Conservation (phyloP, 768 basidiomycete species). For the Mycena latifolia region DNA sequence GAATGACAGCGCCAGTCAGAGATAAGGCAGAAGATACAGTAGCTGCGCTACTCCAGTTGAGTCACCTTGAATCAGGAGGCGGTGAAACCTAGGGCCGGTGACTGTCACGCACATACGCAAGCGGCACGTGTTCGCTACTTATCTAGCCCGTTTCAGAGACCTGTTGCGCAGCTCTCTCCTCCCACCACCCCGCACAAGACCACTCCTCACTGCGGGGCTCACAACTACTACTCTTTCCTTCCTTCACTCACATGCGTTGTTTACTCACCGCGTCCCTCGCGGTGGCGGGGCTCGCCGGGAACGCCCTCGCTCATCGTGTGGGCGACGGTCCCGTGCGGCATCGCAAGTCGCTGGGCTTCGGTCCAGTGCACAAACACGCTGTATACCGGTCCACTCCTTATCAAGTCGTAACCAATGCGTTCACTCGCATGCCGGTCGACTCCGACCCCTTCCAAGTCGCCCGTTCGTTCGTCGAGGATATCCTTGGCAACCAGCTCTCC, state of each 20-base stretch:
- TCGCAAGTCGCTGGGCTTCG: slow-evolving; percentile 93
- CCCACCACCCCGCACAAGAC: background rate
- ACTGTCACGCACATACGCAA: no score
- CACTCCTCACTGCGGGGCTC: slow-evolving; percentile 12
- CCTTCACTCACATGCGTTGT: slow-evolving; percentile 64
- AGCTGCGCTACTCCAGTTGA: no score
- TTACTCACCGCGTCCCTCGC: slow-evolving; percentile 74
- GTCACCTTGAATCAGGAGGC: background rate
- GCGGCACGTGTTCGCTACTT: background rate
- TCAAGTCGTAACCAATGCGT: slow-evolving; percentile 58
- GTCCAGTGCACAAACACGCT: slow-evolving; percentile 82
- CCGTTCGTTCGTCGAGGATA: slow-evolving; percentile 66
- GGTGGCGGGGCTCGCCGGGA: slow-evolving; percentile 70
- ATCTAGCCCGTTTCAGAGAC: background rate
- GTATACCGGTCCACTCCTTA: slow-evolving; percentile 67
- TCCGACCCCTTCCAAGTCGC: slow-evolving; percentile 74
- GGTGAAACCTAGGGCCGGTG: no score
- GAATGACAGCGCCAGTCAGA: background rate
- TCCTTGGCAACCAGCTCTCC: slow-evolving; percentile 55
- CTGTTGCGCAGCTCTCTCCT: slow-evolving; percentile 6
- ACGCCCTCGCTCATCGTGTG: slow-evolving; percentile 61
- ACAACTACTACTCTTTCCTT: slow-evolving; percentile 21
- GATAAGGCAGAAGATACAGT: no score
- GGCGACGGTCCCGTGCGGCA: slow-evolving; percentile 49
- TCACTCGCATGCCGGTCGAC: slow-evolving; percentile 51